phyloP scores from a whole-genome alignment of 1,284 basidiomycete genomes.

The Termitomyces sp. region DNA sequence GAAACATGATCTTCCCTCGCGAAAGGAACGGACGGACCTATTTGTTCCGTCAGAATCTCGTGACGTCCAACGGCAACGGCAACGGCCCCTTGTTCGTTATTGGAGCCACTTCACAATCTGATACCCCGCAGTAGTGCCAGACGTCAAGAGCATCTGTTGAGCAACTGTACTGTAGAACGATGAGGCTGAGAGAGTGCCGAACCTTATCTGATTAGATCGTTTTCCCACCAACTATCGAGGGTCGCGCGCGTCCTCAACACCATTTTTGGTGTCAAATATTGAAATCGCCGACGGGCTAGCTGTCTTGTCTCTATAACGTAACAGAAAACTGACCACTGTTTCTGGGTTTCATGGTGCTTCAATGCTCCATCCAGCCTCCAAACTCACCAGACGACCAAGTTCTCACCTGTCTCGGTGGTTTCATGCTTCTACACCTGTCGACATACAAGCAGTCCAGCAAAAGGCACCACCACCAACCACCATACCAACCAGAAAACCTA shows the following conservation, averaged over 20 bases:
- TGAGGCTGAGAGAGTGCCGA: not conserved
- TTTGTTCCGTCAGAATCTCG: constrained; percentile 6
- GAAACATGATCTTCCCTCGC: constrained; percentile 9
- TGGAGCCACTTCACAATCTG: not conserved
- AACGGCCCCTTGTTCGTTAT: not conserved
- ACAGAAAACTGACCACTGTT: not conserved
- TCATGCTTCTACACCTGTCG: constrained; percentile 19
- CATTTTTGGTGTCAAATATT: constrained; percentile 2
- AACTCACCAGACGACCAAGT: constrained; percentile 19
- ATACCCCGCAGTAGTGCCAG: not conserved
- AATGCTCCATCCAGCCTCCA: constrained; percentile 21
- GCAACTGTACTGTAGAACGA: not conserved
- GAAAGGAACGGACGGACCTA: constrained; percentile 15
- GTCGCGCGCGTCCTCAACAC: not conserved
- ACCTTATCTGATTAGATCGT: constrained; percentile 16
- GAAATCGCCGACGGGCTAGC: not conserved
- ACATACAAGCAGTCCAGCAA: constrained; percentile 19
- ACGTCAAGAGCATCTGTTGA: not conserved
- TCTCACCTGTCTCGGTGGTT: constrained; percentile 22
- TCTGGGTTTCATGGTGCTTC: constrained; percentile 15
- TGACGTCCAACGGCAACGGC: constrained; percentile 5
- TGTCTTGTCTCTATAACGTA: not conserved
- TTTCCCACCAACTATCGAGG: constrained; percentile 9
- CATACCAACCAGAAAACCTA: constrained; percentile 4
- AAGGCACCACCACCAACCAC: constrained; percentile 9